A percentile compares a stretch with the other conserved stretches of the same genome.
phyloP scores from a whole-genome alignment of 2,329 filamentous ascomycete species.

The Xylariaceae sp. region DNA sequence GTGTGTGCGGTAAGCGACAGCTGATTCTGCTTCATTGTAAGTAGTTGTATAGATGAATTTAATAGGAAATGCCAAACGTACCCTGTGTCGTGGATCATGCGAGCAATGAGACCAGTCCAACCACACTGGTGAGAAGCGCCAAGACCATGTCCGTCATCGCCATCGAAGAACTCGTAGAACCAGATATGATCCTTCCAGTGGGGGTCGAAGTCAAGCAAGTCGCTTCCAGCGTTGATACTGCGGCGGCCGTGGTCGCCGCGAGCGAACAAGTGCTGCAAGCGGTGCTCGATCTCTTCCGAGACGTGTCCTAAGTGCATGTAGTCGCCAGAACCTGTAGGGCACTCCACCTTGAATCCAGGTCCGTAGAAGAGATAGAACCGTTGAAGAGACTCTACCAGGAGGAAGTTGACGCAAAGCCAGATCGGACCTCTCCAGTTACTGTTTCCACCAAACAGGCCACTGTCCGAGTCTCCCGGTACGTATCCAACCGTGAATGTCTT shows the following conservation, averaged over 20 bases:
- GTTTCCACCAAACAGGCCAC: conserved; percentile 90
- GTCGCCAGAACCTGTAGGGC: conserved; percentile 86
- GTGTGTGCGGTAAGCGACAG: conserved; percentile 88
- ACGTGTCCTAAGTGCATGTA: conserved; percentile 95
- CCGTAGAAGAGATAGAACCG: conserved; percentile 97
- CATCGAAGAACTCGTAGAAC: conserved; percentile 98
- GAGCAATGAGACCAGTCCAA: conserved; percentile 92
- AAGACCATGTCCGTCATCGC: conserved; percentile 80
- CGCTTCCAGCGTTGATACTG: conserved; percentile 79
- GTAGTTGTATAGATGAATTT: conserved; percentile 4
- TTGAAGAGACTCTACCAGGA: conserved; percentile 89
- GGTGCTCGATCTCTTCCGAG: conserved; percentile 90
- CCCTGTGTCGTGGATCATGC: conserved; percentile 97
- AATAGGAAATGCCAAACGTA: conserved; percentile 43
- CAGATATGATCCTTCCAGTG: conserved; percentile 91
- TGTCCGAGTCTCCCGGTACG: conserved; percentile 93
- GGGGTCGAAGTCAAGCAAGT: conserved; percentile 83
- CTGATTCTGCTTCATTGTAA: conserved; percentile 60
- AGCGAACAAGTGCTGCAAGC: conserved; percentile 85
- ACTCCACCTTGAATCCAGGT: conserved; percentile 81
- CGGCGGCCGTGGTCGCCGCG: conserved; percentile 78
- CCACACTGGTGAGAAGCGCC: conserved; percentile 93
- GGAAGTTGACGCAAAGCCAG: conserved; percentile 94
- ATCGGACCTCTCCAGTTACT: conserved; percentile 97
- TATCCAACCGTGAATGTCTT: conserved; percentile 85